Evolutionary conservation across 345 rosid genomes (phyloP), one percentile per base, ranked within the genome.

Genomic region (Hypericum androsaemum): DNA sequence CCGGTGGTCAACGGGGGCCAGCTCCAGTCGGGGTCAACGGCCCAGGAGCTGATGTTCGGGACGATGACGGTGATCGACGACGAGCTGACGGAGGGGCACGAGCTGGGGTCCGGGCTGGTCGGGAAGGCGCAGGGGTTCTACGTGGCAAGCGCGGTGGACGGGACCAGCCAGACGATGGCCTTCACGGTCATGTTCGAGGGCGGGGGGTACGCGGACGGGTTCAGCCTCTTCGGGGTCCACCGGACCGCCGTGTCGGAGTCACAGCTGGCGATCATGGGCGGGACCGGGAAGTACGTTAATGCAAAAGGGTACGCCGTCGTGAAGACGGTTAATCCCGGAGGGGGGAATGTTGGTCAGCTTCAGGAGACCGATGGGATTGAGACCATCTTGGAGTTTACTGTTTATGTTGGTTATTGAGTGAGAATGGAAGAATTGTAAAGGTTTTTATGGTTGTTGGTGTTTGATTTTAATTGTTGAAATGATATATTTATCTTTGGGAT

Each of bases 71-170:
- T 79, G 12, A 79, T 90, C 15, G 95, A 84, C 13, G 94, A 87
- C 36, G 96, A 87, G 45, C 52, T 90, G 63, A 84, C 96, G 0
- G 80, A 79, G 60, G 84, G 85, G 10, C 74, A 79, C 5, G 84
- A 90, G 17, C 77, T 82, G 0, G 77, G 84, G 5, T 84, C 98
- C 1, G 79, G 74, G 5, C 58, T 81, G 3, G 61, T 84, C 0
- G 96, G 98, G 7, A 90, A 79, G 64, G 98, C 89, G 0, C 96
- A 87, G 32, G 98, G 98, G 10, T 84, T 79, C 68, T 87, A 87
- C 35, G 70, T 82, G 11, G 82, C 86, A 0, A 87, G 98, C 53
- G 82, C 94, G 0, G 60, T 70, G 2, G 96, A 90, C 22, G 96
- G 98, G 51, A 80, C 59, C 11, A 77, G 92, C 62, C 95, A 87